Evolutionary conservation across 352 stramenopile genomes (phyloP).

Genomic region (Pythium sukuiense): DNA sequence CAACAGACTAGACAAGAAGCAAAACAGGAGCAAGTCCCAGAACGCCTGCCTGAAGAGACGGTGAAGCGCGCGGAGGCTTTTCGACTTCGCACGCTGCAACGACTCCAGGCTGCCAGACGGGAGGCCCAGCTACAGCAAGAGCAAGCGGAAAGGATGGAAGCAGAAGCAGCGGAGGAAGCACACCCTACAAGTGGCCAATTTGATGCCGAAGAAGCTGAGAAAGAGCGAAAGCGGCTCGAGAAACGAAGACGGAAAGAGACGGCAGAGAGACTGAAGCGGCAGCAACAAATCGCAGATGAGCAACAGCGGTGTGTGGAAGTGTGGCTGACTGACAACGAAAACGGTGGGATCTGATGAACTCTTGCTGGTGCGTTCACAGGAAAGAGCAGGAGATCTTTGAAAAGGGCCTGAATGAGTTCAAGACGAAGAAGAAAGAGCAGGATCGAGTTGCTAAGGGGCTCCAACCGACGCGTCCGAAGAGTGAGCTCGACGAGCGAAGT

Average conservation of each 20-base stretch:
- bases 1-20: conserved; percentile 3
- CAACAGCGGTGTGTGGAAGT: conserved; percentile 37
- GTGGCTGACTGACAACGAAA: not conserved
- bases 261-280: conserved; percentile 40
- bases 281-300: conserved; percentile 40
- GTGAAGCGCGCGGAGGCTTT: conserved; percentile 15
- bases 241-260: conserved; percentile 57
- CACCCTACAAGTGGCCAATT: conserved; percentile 21
- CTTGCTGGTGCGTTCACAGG: conserved; percentile 22
- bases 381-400: conserved; percentile 53
- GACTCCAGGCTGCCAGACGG: conserved; percentile 21
- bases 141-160: not conserved
- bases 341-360: not conserved
- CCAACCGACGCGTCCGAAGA: not conserved
- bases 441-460: conserved; percentile 63
- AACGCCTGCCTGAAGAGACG: conserved; percentile 14
- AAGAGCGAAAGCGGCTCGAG: conserved; percentile 34
- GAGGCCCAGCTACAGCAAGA: conserved; percentile 9
- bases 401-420: conserved; percentile 51
- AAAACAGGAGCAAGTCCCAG: conserved; percentile 3
- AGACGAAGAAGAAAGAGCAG: conserved; percentile 56
- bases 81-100: conserved; percentile 19
- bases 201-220: conserved; percentile 25
- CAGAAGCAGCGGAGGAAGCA: not conserved
- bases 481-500: not conserved